Conservation (phyloP, 2,329 filamentous ascomycete species). For the Trichoderma cornu-damae region DNA sequence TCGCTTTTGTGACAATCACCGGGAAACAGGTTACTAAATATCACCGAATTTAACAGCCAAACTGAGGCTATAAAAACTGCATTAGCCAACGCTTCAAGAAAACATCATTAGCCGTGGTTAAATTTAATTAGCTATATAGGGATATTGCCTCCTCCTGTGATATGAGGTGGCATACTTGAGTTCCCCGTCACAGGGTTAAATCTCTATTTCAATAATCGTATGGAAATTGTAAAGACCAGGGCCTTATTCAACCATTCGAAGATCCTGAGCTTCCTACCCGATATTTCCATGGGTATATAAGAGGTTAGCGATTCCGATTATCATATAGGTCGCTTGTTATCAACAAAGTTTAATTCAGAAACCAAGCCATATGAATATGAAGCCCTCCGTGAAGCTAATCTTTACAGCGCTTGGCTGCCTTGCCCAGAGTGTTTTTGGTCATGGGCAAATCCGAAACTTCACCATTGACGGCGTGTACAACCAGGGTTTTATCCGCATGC, state of each 20-base stretch:
- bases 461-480: constrained; percentile 7
- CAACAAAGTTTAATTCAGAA: not conserved
- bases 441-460: constrained; percentile 11
- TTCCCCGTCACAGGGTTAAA: constrained; percentile 3
- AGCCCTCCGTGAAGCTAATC: not conserved
- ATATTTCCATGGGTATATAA: not conserved
- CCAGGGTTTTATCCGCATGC: constrained; percentile 8
- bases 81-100: constrained; percentile 9
- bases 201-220: not conserved
- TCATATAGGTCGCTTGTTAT: not conserved
- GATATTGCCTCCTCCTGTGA: not conserved
- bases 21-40: not conserved
- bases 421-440: not conserved
- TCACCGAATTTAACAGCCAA: not conserved
- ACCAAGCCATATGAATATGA: not conserved
- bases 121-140: not conserved
- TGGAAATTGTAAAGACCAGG: not conserved
- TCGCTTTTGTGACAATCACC: too few species aligned
- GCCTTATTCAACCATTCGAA: not conserved
- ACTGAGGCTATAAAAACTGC: not conserved
- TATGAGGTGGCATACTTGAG: not conserved
- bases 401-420: constrained; percentile 2
- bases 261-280: not conserved
- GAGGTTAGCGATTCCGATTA: not conserved
- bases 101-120: constrained; percentile 1